Base-by-base conservation (phyloP, 495 filamentous ascomycete species). In the Penicillium crystallinum region DNA sequence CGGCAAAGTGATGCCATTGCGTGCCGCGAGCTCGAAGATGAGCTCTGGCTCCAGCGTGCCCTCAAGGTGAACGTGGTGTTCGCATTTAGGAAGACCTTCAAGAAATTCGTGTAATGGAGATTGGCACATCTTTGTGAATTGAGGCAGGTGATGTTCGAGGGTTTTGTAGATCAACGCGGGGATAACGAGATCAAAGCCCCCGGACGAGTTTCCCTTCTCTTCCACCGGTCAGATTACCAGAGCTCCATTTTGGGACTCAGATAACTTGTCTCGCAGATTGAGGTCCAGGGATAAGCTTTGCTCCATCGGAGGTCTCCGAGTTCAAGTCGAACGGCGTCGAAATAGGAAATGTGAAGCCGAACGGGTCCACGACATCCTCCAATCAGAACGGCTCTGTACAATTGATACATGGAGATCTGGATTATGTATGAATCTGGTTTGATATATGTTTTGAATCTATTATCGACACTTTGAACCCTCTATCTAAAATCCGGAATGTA, bases 11-110 rank as follows among this genome's bases (percentile, higher is more conserved):
- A 91, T 77, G 14, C 68, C 63, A 71, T 91, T 88, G 53, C 75
- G 77, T 11, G 65, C 59, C 1, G 87, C 84, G 29, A 91, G 81
- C 17, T 71, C 50, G 73, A 91, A 90, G 55, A 90, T 83, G 17
- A 88, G 72, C 36, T 75, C 65, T 12, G 86, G 84, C 19, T 80
- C 79, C 19, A 91, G 74, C 15, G 83, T 81, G 43, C 87, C 87
- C 62, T 89, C 86, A 5, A 90, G 74, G 58, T 90, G 88, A 46
- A 90, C 78, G 64, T 93, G 87, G 63, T 90, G 88, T 56, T 91
- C 88, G 68, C 80, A 85, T 75, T 89, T 91, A 34, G 88, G 88
- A 22, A 91, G 79, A 19, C 76, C 75, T 33, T 72, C 66, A 30
- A 92, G 80, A 60, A 88, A 82, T 30, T 71, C 55, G 64, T 89